phyloP scores from a whole-genome alignment of 805 yeast genomes.

The Ogataea methylovora region DNA sequence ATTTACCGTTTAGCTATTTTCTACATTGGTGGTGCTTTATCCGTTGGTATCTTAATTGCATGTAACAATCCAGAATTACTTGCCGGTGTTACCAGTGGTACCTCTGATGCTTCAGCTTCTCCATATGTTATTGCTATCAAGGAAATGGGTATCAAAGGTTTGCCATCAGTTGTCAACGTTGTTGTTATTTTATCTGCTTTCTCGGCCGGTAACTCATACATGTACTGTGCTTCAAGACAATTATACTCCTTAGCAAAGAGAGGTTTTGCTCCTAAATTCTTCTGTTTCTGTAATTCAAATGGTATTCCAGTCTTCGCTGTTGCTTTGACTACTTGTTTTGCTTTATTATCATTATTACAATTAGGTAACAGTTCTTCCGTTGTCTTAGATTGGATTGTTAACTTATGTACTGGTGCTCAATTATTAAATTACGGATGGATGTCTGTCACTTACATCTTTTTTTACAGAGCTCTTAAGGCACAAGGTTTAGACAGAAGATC shows the following conservation, averaged over 20 bases:
- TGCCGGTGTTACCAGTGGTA: constrained; percentile 44
- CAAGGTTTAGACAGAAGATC: constrained; percentile 31
- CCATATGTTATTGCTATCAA: constrained; percentile 78
- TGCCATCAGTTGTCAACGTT: constrained; percentile 73
- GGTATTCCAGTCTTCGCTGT: constrained; percentile 69
- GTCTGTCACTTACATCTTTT: constrained; percentile 33
- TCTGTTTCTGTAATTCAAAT: constrained; percentile 49
- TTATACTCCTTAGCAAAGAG: constrained; percentile 62
- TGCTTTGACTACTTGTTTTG: constrained; percentile 44
- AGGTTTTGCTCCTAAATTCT: constrained; percentile 65
- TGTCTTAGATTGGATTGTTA: constrained; percentile 38
- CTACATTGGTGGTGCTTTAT: constrained; percentile 35
- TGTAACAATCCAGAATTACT: constrained; percentile 26
- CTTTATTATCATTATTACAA: constrained; percentile 57
- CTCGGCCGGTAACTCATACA: constrained; percentile 76
- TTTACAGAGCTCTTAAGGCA: constrained; percentile 31
- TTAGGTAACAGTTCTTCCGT: constrained; percentile 26
- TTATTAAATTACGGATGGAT: constrained; percentile 39
- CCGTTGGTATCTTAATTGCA: constrained; percentile 31
- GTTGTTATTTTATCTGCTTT: constrained; percentile 65
- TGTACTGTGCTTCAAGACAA: constrained; percentile 55
- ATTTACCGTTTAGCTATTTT: constrained; percentile 36
- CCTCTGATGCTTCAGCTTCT: constrained; percentile 67
- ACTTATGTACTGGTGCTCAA: constrained; percentile 40
- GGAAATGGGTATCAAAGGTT: constrained; percentile 49